Evolutionary conservation across 176 grass and related monocot species (phyloP), one percentile per base, ranked within the genome.

Genomic region (Oryza meridionalis): DNA sequence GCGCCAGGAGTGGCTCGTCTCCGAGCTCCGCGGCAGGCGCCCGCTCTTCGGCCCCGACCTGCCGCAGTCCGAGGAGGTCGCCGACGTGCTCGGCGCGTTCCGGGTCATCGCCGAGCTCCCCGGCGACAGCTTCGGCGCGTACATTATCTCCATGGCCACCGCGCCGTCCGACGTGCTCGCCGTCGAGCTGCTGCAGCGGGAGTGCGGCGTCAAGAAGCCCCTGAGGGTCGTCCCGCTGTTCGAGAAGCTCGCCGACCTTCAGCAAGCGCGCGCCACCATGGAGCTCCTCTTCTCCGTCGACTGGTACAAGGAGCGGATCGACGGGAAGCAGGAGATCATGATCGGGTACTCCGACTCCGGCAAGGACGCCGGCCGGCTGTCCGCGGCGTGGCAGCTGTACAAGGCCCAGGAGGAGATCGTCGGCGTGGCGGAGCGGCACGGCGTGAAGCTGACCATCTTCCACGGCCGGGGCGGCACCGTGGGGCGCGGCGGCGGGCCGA

Each of bases 301-400:
- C 25, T 90, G 94, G 86, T 96, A 96, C 88, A 88, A 43, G 78
- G 84, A 91, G 33, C 62, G 88, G 82, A 93, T 93, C 24, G 42
- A 74, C 1, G 80, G 94, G 3, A 93, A 96, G 72, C 94, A 93
- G 80, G 94, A 96, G 76, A 87, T 96, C 67, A 96, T 96, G 94
- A 89, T 96, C n/a, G 88, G 94, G 2, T 96, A 96, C 74, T 96
- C 91, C 2, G 94, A 96, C 75, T 96, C 91, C 21, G 91, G 91
- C 75, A 96, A 96, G 91, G 94, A 96, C 77, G 88, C 88, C 12
- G 94, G 88, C 9, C 90, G 93, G 19, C 75, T 94, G 19, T 92
- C 93, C 47, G 87, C 93, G 0, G 90, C 90, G 24, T 94, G 93
- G 93, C 79, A 86, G 11, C 64, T 90, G 22, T 88, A 92, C 68